Evolutionary conservation across 1,284 basidiomycete genomes (phyloP), one percentile per base, ranked within the genome.

Genomic region (Sporisorium reilianum): DNA sequence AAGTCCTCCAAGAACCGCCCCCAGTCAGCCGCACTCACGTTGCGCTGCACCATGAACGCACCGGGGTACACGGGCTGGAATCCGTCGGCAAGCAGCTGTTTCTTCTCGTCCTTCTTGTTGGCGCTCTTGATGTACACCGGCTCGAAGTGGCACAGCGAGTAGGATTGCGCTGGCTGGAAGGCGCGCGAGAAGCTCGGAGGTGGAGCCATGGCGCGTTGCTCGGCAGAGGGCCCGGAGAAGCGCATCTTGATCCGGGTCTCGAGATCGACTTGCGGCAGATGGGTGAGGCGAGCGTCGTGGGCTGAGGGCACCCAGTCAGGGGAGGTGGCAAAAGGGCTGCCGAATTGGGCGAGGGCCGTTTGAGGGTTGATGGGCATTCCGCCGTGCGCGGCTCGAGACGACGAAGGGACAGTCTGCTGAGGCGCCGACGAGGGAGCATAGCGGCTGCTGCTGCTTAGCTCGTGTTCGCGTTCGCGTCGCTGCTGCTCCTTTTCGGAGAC

Each of bases 21-120:
- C 70, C 70, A 73, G 26, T 73, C 70, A 12, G 70, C 65, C 4
- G 64, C 52, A 12, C 54, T 58, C 6, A 73, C 70, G 36, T 73
- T 55, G 32, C 41, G 59, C 12, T 44, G 41, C 14, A 34, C 55
- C 25, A 73, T 25, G 28, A 64, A 25, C 16, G 26, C 25, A 16
- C 58, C 66, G 11, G 70, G 70, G 44, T 58, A 73, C 22, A 59
- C 23, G 2, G 70, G 53, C 22, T 55, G 38, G 34, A 73, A 70
- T 2, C 70, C 70, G 22, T 66, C 64, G 3, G 57, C 22, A 7
- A 60, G 50, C 7, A 70, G 40, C 41, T 69, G 51, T n/a, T 57
- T 63, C 14, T 41, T 40, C 16, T 25, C 52, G 23, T 55, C 42
- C 40, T 58, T 52, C 6, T 49, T 44, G 34, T 23, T 52, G 25